Conservation (phyloP, 768 basidiomycete species). For the Collybia sordida region DNA sequence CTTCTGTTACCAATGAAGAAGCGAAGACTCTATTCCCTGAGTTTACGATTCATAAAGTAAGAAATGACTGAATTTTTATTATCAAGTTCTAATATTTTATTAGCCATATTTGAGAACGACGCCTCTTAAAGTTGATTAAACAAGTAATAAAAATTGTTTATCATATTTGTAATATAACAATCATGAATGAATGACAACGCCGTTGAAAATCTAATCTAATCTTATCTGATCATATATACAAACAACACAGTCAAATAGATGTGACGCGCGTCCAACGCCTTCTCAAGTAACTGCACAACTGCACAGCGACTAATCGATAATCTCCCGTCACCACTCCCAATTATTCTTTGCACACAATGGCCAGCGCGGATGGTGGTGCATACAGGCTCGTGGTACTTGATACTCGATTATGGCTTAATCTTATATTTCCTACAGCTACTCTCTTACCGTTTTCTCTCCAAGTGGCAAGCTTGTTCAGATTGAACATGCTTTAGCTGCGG, state of each 20-base stretch:
- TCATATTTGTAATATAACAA: background rate
- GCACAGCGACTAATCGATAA: background rate
- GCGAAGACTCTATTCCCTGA: conserved; percentile 90
- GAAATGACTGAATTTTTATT: conserved; percentile 1
- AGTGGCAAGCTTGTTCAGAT: conserved; percentile 99
- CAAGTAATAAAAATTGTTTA: background rate
- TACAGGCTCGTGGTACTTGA: conserved; percentile 52
- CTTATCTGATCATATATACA: background rate
- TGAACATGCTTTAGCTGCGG: conserved; percentile 97
- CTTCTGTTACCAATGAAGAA: conserved; percentile 80
- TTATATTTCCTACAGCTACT: conserved; percentile 65
- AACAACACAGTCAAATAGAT: conserved; percentile 16
- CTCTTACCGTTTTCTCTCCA: conserved; percentile 98
- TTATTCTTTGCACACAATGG: conserved; percentile 46
- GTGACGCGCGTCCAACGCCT: conserved; percentile 18
- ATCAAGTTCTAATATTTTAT: conserved; percentile 6
- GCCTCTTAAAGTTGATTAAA: conserved; percentile 42
- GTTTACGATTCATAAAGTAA: conserved; percentile 76
- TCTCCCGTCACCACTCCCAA: background rate
- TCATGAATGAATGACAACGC: background rate
- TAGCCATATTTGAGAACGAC: conserved; percentile 91
- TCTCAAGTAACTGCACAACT: background rate
- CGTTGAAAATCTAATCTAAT: background rate
- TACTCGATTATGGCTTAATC: conserved; percentile 8
- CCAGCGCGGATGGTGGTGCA: conserved; percentile 78